These are phyloP conservation scores for Anisodus acutangulus DNA, from an alignment of 257 asterid species.

Conservation along the genomic window DNA sequence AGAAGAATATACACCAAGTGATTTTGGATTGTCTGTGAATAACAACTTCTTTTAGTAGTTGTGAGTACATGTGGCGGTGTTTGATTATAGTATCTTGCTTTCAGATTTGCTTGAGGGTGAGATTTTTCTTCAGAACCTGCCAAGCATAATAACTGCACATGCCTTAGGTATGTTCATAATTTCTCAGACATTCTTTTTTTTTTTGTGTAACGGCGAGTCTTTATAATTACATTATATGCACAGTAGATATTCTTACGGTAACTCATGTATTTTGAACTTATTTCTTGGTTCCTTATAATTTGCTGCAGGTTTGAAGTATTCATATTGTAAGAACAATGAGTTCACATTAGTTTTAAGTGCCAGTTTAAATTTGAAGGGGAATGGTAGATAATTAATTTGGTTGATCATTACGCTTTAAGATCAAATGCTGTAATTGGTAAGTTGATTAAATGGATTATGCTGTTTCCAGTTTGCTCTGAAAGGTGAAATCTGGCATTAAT, in stretches of 20 bases:
- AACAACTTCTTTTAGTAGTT: not conserved
- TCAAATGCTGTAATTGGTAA: not conserved
- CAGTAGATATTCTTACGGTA: not conserved
- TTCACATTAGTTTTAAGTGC: conserved; percentile 11
- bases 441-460: conserved; percentile 1
- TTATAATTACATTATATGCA: not conserved
- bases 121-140: conserved; percentile 96
- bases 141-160: conserved; percentile 89
- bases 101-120: conserved; percentile 94
- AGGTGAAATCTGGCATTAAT: not conserved
- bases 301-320: conserved; percentile 9
- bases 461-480: not conserved
- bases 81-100: conserved; percentile 38
- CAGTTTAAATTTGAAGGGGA: conserved; percentile 19
- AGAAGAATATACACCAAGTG: not conserved
- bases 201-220: not conserved
- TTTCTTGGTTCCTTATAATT: not conserved
- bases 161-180: conserved; percentile 68
- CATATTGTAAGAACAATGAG: not conserved
- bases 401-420: conserved; percentile 9
- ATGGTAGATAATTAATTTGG: not conserved
- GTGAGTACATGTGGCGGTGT: not conserved
- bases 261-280: not conserved
- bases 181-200: not conserved
- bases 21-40: not conserved